Evolutionary conservation across 1,284 basidiomycete species (phyloP), one percentile per base, ranked within the genome.

Genomic region (Polyporus tsugae): DNA sequence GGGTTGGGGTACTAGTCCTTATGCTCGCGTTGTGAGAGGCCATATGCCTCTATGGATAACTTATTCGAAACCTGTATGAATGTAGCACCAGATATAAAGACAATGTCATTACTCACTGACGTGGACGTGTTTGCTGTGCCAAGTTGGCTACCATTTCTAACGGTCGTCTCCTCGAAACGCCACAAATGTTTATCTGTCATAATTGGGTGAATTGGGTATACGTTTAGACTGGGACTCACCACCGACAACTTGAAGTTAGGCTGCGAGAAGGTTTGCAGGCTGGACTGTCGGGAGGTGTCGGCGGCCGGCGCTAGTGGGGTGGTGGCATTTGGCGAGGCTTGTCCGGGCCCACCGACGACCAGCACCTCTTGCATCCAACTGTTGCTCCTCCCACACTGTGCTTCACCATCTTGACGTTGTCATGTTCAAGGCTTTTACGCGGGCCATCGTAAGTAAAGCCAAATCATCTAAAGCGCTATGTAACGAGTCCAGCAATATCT

Each of bases 391-490:
- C 17, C 13, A 15, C 13, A 1, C 46, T 49, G 46, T 22, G 22
- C 46, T 49, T 22, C 5, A 25, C 11, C 22, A 25, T 49, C 46
- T 19, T 49, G 46, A 13, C 22, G 6, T 7, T 22, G 11, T 19
- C 11, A 72, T 69, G 69, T 72, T 72, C 65, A 69, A 69, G 58
- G 71, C 67, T 5, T 72, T 70, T n/a, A 67, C 65, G 2, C 42
- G 65, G 10, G 63, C 49, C 3, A 70, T 70, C 19, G 71, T 70
- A 46, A 64, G 68, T 63, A 0, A 5, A 6, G 6, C 22, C 22
- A 13, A 4, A 59, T 36, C 17, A 4, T 38, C 19, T 3, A n/a
- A 58, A 9, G 4, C 35, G 55, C 0, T 25, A 25, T 25, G 38
- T 60, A 6, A 39, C 38, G 9, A 42, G 19, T 41, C 22, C 6